Conservation (phyloP, 2,329 filamentous ascomycete species). For the Macrophomina phaseolina region DNA sequence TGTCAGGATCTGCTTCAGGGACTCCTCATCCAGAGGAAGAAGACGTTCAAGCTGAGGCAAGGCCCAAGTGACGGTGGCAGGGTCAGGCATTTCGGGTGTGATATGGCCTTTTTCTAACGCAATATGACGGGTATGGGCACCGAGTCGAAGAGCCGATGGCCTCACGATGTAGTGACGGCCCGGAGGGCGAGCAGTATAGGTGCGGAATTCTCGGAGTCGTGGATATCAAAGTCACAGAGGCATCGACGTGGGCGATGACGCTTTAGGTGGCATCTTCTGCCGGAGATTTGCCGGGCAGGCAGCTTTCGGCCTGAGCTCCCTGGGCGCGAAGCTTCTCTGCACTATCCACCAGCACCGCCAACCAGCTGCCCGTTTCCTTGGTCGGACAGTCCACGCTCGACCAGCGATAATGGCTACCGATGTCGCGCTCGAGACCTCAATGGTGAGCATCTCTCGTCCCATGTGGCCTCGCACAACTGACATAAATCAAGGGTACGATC, state of each 20-base stretch:
- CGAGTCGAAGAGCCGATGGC: not conserved
- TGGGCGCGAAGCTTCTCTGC: not conserved
- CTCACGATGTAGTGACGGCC: no score
- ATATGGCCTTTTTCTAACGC: not conserved
- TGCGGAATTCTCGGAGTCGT: not conserved
- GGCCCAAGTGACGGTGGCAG: constrained; percentile 56
- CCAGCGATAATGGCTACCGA: constrained; percentile 70
- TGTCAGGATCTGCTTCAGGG: constrained; percentile 81
- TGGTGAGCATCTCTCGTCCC: constrained; percentile 60
- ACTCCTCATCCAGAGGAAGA: constrained; percentile 82
- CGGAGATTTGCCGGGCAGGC: not conserved
- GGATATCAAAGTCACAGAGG: not conserved
- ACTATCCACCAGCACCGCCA: not conserved
- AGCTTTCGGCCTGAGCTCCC: not conserved
- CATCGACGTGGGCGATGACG: constrained; percentile 8
- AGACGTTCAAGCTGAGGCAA: constrained; percentile 76
- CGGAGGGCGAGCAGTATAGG: not conserved
- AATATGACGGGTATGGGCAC: not conserved
- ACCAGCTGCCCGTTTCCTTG: not conserved
- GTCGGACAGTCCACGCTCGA: no score
- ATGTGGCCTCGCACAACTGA: constrained; percentile 29
- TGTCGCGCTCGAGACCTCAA: constrained; percentile 81
- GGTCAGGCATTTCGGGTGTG: not conserved
- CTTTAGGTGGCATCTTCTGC: not conserved
- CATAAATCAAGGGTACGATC: constrained; percentile 71